Conservation (phyloP, 495 filamentous ascomycete genomes). For the Neurospora sp. region DNA sequence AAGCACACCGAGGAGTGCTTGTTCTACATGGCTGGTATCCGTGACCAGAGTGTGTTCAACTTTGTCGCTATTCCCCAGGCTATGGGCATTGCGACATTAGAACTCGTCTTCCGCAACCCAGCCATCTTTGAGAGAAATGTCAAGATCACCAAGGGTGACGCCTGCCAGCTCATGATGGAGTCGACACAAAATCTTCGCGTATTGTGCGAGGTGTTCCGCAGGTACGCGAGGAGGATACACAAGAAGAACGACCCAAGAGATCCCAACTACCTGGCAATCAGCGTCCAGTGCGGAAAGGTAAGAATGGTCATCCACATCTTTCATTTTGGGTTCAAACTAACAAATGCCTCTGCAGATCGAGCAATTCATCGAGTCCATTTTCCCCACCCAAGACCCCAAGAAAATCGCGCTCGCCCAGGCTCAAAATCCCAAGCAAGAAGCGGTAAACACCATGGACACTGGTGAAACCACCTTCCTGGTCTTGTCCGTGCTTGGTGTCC, state of each 20-base stretch:
- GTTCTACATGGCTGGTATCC: conserved; percentile 92
- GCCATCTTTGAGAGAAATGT: conserved; percentile 77
- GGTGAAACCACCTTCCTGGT: conserved; percentile 28
- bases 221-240: conserved; percentile 70
- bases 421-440: conserved; percentile 12
- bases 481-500: conserved; percentile 18
- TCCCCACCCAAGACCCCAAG: conserved; percentile 56
- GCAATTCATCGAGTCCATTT: conserved; percentile 93
- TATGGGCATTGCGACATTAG: conserved; percentile 94
- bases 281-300: conserved; percentile 81
- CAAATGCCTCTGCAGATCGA: conserved; percentile 54
- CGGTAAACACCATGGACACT: conserved; percentile 15
- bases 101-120: conserved; percentile 87
- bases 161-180: conserved; percentile 82
- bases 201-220: conserved; percentile 69
- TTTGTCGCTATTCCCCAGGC: conserved; percentile 96
- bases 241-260: conserved; percentile 92
- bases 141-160: conserved; percentile 94
- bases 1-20: conserved; percentile 85
- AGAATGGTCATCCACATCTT: conserved; percentile 12
- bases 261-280: conserved; percentile 89
- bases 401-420: conserved; percentile 24
- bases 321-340: not conserved
- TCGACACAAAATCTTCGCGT: conserved; percentile 79
- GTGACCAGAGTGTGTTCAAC: conserved; percentile 99